Evolutionary conservation across 345 rosid genomes (phyloP), one percentile per base, ranked within the genome.

Genomic region (Hibiscus tridactylites): DNA sequence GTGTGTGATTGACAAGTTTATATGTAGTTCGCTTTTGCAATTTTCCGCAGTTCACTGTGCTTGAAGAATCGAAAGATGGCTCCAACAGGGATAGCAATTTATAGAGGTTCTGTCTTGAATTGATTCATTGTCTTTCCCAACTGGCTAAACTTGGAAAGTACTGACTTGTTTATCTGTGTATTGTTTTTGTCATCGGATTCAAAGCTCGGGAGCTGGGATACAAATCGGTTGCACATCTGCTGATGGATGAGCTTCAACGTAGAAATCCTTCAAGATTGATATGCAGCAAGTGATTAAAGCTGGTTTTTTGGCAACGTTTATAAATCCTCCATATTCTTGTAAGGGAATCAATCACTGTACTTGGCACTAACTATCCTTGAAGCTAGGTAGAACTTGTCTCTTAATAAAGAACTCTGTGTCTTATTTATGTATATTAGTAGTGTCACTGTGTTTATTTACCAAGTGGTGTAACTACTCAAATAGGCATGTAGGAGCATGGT

Each of bases 221-320:
- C 76, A 61, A 81, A 56, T 83, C 86, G 9, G 86, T 83, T 37
- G 83, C 86, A 3, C 82, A 80, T 80, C 80, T 80, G 29, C 63
- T 81, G 39, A 81, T 74, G 84, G 81, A 78, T 17, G 76, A 79
- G 81, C 82, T 79, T 33, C 76, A 70, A 72, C 68, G 68, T 56
- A 12, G 53, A 71, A 11, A 68, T 62, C 46, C 26, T 9, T 62
- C 66, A 3, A n/a, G 66, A n/a, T 61, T 31, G 44, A 8, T 39
- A 62, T 62, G 66, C 26, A 35, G 66, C 66, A n/a, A 62, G 24
- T 61, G 46, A 33, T n/a, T 61, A 33, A 17, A 61, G n/a, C 21
- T 1, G 31, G 24, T 2, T 33, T 29, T 7, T 54, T 60, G 17
- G 13, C 10, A 15, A 60, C 29, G 17, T 13, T 19, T 17, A 54